Percentiles rank a stretch among this genome's conserved stretches.
Conservation (phyloP, 2,329 filamentous ascomycete genomes). For the Xylaria sp. region DNA sequence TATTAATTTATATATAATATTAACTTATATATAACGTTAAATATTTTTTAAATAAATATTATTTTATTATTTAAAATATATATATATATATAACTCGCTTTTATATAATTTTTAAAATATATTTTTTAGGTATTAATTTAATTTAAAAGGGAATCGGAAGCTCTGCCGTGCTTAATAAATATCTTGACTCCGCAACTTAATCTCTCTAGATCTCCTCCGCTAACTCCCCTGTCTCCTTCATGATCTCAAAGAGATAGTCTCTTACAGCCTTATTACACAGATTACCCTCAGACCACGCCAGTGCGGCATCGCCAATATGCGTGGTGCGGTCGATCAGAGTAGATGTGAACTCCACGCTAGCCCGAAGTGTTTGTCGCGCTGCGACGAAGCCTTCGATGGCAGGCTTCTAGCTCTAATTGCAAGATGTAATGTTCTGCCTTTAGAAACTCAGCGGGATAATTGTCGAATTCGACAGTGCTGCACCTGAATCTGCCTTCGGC, state of each 20-base stretch:
- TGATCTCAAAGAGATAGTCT: background rate
- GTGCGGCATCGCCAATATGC: too few species aligned
- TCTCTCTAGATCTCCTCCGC: background rate
- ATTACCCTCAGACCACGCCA: background rate
- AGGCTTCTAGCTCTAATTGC: background rate
- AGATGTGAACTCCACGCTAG: background rate
- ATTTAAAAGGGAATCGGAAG: too few species aligned
- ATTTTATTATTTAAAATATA: too few species aligned
- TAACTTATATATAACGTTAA: too few species aligned
- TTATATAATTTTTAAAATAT: too few species aligned
- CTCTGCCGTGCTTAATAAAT: too few species aligned
- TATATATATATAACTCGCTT: too few species aligned
- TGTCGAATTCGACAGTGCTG: background rate
- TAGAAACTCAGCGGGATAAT: background rate
- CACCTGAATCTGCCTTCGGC: background rate
- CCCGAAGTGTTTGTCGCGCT: background rate
- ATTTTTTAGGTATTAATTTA: too few species aligned
- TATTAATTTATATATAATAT: too few species aligned
- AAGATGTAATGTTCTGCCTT: background rate
- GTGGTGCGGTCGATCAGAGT: background rate
- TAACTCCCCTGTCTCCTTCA: background rate
- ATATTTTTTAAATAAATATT: too few species aligned
- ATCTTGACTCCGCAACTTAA: background rate
- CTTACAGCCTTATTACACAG: background rate
- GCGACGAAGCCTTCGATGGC: background rate